A percentile compares a stretch with the other conserved stretches of the same genome.
Conservation (phyloP, 805 yeast genomes). For the Kuraishia cidri region DNA sequence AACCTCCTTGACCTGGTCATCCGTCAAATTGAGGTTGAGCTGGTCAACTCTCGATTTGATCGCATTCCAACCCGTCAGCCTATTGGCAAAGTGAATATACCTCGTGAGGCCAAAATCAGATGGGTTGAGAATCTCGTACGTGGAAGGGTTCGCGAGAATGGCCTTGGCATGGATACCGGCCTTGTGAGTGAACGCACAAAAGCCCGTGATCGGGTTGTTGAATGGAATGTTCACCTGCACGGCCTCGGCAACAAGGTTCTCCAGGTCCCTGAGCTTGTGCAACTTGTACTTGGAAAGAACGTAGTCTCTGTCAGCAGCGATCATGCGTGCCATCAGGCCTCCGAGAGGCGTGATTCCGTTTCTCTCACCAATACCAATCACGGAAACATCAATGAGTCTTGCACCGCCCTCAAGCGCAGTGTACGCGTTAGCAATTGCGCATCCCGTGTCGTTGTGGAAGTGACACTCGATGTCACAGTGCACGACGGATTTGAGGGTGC, state of each 20-base stretch:
- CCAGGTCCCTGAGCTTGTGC: constrained; percentile 92
- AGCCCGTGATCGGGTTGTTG: constrained; percentile 98
- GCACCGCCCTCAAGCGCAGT: constrained; percentile 99
- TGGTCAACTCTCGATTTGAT: constrained; percentile 98
- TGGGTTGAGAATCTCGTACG: constrained; percentile 95
- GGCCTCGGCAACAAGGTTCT: constrained; percentile 92
- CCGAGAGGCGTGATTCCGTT: constrained; percentile 97
- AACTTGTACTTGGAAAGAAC: constrained; percentile 90
- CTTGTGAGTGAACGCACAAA: constrained; percentile 99
- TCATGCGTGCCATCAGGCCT: constrained; percentile 98
- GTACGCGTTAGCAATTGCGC: constrained; percentile 98
- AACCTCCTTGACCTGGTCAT: constrained; percentile 91
- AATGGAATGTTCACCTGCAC: constrained; percentile 96
- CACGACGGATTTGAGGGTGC: constrained; percentile 88
- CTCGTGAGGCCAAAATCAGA: constrained; percentile 92
- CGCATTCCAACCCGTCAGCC: constrained; percentile 98
- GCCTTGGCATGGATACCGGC: constrained; percentile 99
- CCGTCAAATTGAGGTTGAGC: constrained; percentile 80
- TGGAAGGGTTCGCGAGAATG: constrained; percentile 94
- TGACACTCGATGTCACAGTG: constrained; percentile 97
- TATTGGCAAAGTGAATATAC: constrained; percentile 95
- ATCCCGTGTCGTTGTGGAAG: constrained; percentile 98
- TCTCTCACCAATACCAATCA: constrained; percentile 97
- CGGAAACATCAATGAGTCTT: constrained; percentile 86
- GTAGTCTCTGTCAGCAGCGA: constrained; percentile 95